phyloP scores from a whole-genome alignment of 495 filamentous ascomycete species.

The Halenospora varia region DNA sequence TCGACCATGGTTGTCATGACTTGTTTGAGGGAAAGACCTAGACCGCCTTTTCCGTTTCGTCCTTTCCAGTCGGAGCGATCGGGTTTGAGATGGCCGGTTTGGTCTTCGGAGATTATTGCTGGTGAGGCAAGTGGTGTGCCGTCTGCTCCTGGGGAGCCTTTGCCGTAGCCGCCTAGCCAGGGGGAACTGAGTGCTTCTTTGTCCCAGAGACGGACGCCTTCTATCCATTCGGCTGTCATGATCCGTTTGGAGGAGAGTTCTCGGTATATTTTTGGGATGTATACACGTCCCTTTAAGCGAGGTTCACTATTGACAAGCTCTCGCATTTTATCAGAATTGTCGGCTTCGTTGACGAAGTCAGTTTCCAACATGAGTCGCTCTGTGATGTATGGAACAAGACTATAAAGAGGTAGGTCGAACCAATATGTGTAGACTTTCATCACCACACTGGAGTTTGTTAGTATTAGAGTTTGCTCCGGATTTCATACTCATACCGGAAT shows the following conservation, averaged over 20 bases:
- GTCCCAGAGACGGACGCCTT: constrained; percentile 88
- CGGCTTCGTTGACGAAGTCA: constrained; percentile 87
- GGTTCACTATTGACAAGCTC: constrained; percentile 71
- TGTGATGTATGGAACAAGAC: constrained; percentile 80
- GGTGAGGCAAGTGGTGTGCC: constrained; percentile 60
- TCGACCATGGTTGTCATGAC: constrained; percentile 97
- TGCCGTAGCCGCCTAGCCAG: constrained; percentile 73
- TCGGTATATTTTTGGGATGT: constrained; percentile 79
- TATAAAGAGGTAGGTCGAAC: constrained; percentile 89
- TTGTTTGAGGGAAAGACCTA: constrained; percentile 75
- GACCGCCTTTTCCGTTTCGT: constrained; percentile 61
- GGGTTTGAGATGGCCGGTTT: constrained; percentile 60
- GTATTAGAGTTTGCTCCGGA: too few species aligned
- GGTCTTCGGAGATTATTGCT: constrained; percentile 38
- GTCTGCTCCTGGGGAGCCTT: constrained; percentile 72
- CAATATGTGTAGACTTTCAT: constrained; percentile 69
- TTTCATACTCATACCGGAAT: constrained; percentile 80
- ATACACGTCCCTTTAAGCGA: constrained; percentile 71
- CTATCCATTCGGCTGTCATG: constrained; percentile 96
- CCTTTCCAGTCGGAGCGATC: constrained; percentile 78
- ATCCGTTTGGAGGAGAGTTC: constrained; percentile 81
- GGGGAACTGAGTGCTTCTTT: constrained; percentile 67
- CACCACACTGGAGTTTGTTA: constrained; percentile 52
- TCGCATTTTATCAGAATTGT: constrained; percentile 82
- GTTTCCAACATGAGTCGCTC: constrained; percentile 88